Evolutionary conservation across 306 rosid genomes (phyloP), one percentile per base, ranked within the genome.

Genomic region (Trichosanthes cucumerina): DNA sequence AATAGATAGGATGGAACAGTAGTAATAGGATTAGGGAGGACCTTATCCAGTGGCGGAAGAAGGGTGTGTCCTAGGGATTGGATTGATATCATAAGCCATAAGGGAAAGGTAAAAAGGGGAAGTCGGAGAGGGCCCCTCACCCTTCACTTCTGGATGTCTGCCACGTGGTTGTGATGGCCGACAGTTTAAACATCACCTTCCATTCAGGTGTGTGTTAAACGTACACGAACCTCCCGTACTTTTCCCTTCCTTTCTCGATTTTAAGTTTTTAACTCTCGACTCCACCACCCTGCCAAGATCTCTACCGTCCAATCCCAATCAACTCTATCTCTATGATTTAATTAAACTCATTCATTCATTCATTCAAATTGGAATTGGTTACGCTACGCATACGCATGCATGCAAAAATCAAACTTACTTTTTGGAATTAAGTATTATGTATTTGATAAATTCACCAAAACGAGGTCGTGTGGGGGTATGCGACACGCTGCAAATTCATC

Each of bases 11-110:
- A 47, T 18, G 53, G 15, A 15, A 15, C 18, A 49, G 53, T 34
- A 70, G 6, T 2, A 10, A 49, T 49, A 21, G 8, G 33, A 39
- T 19, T 66, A n/a, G 46, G 49, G 36, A 75, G 76, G 44, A 75
- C 79, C 79, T 83, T 83, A 83, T 82, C 88, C 87, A 33, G 46
- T 76, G 76, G 69, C 9, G 62, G 54, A 71, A 79, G 74, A 77
- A 74, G 59, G 54, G 78, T 24, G 24, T 21, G 69, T n/a, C 84
- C 80, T 82, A 13, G 87, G 89, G 88, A 90, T 88, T 84, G 89
- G 88, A 90, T 88, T 84, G 80, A 26, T 80, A 46, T 75, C 76
- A 33, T 15, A 28, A 59, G 11, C n/a, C n/a, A n/a, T n/a, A n/a
- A n/a, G n/a, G n/a, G n/a, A n/a, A n/a, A n/a, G n/a, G n/a, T n/a